A percentile compares a stretch with the other conserved stretches of the same genome.
Evolutionary conservation across 208 protist genomes (phyloP).

Genomic region (Trypanosoma lewisi): DNA sequence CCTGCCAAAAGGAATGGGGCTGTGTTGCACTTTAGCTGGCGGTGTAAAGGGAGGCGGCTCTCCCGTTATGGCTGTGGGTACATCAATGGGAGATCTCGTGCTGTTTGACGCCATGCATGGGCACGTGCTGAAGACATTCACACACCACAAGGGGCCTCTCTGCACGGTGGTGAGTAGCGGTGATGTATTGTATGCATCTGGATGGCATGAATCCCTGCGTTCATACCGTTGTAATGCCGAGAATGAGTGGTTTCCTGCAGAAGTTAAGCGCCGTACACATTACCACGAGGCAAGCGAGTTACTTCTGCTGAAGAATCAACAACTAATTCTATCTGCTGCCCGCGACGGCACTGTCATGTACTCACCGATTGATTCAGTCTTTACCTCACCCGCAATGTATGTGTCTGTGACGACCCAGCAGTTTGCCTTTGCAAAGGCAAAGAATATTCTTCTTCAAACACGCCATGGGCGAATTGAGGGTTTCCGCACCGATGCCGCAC

Average conservation of each 20-base stretch:
- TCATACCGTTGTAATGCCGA: conserved; percentile 37
- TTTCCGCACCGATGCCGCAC: conserved; percentile 50
- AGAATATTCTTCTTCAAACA: conserved; percentile 63
- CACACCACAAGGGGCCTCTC: conserved; percentile 83
- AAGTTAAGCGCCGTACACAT: conserved; percentile 89
- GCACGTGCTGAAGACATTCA: conserved; percentile 64
- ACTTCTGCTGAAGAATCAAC: conserved; percentile 34
- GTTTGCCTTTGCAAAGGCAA: conserved; percentile 57
- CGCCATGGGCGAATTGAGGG: conserved; percentile 72
- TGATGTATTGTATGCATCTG: conserved; percentile 65
- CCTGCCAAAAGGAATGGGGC: conserved; percentile 69
- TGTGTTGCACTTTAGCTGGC: conserved; percentile 55
- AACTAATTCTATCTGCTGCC: conserved; percentile 75
- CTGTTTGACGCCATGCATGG: conserved; percentile 72
- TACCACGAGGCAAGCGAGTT: conserved; percentile 87
- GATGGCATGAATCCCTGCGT: conserved; percentile 88
- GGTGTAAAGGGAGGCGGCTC: conserved; percentile 20
- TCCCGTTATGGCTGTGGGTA: conserved; percentile 73
- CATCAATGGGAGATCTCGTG: conserved; percentile 80
- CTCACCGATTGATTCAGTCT: conserved; percentile 47
- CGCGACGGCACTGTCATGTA: conserved; percentile 85
- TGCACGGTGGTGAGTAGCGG: conserved; percentile 32
- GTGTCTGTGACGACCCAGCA: conserved; percentile 60
- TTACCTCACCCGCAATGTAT: conserved; percentile 76
- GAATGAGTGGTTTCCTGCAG: conserved; percentile 74